Base-by-base conservation (phyloP, 2,329 filamentous ascomycete species). In the Shiraia bambusicola region DNA sequence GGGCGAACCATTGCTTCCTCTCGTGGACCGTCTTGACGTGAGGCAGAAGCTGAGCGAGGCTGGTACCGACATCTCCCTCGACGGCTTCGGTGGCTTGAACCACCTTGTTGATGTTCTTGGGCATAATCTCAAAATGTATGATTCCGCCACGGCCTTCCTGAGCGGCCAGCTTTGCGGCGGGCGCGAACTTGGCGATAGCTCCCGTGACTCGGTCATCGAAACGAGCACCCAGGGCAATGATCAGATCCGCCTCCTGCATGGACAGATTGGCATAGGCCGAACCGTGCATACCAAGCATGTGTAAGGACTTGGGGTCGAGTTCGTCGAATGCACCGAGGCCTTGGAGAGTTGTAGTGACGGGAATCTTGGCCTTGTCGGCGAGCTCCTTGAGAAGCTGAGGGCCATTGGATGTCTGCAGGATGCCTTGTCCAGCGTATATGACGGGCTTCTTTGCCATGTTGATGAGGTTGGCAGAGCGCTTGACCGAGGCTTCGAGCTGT, bases 61-160 rank as follows among this genome's bases (percentile, higher is more conserved):
- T 97, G 13, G 83, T 74, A 2, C 84, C 83, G 22, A 95, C 88
- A 63, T 97, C 92, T 45, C 93, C 93, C 72, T 95, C 92, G 13
- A 97, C 85, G 32, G 93, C 92, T 73, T 96, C 90, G 29, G 88
- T 96, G 6, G 92, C 91, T 73, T 97, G 89, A 11, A 98, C 87
- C 29, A 97, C 91, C 80, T 97, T 98, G 83, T 97, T 97, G 75
- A 97, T 97, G 77, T 98, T 97, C 84, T 98, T 98, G 59, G 93
- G 92, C 86, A 97, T 87, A 61, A 98, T 92, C 69, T 97, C 92
- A 63, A 97, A 97, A 72, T 98, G 92, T 12, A 97, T 81, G 60
- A 98, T 97, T 63, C 93, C 93, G 59, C 93, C 93, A 49, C 90
- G 87, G 39, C 84, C 84, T 73, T 95, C 88, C 9, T 80, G 77